These are phyloP conservation scores for Paracoccidioides lutzii DNA, from an alignment of 2,329 filamentous ascomycete species.

Conservation along the genomic window DNA sequence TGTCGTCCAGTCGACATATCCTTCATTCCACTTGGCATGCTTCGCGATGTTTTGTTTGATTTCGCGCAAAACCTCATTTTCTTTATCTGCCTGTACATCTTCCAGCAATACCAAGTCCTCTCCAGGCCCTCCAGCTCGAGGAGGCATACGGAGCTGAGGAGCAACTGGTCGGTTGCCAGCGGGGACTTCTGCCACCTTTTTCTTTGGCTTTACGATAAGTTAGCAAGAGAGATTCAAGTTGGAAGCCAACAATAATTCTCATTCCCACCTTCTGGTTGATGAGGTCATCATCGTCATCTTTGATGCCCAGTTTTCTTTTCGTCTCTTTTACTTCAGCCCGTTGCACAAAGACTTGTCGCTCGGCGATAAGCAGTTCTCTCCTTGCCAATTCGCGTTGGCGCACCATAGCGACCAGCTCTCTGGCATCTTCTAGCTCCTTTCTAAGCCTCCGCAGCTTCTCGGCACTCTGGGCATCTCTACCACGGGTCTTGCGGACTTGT, in stretches of 20 bases:
- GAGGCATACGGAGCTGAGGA: slow-evolving; percentile 55
- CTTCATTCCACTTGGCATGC: slow-evolving; percentile 82
- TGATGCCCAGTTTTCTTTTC: slow-evolving; percentile 80
- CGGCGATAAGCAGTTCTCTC: slow-evolving; percentile 60
- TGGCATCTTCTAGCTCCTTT: slow-evolving; percentile 78
- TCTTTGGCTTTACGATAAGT: slow-evolving; percentile 51
- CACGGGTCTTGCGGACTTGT: slow-evolving; percentile 86
- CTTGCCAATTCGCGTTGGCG: slow-evolving; percentile 69
- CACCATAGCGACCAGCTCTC: slow-evolving; percentile 64
- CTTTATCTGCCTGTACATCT: slow-evolving; percentile 67
- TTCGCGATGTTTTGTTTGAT: slow-evolving; percentile 79
- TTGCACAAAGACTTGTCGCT: slow-evolving; percentile 71
- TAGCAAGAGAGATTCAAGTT: slow-evolving; percentile 27
- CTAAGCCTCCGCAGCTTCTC: slow-evolving; percentile 89
- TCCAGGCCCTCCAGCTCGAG: slow-evolving; percentile 59
- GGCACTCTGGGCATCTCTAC: slow-evolving; percentile 81
- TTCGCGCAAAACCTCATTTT: slow-evolving; percentile 65
- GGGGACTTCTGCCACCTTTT: slow-evolving; percentile 50
- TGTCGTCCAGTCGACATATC: slow-evolving; percentile 77
- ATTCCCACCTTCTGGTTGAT: slow-evolving; percentile 75
- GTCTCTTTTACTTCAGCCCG: slow-evolving; percentile 70
- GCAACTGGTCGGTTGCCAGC: slow-evolving; percentile 49
- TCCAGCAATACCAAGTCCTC: slow-evolving; percentile 65
- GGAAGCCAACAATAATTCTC: slow-evolving; percentile 25
- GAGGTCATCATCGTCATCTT: slow-evolving; percentile 83